A percentile compares a stretch with the other conserved stretches of the same genome.
Conservation (phyloP, 2,329 filamentous ascomycete genomes). For the Aspergillus neoniger region DNA sequence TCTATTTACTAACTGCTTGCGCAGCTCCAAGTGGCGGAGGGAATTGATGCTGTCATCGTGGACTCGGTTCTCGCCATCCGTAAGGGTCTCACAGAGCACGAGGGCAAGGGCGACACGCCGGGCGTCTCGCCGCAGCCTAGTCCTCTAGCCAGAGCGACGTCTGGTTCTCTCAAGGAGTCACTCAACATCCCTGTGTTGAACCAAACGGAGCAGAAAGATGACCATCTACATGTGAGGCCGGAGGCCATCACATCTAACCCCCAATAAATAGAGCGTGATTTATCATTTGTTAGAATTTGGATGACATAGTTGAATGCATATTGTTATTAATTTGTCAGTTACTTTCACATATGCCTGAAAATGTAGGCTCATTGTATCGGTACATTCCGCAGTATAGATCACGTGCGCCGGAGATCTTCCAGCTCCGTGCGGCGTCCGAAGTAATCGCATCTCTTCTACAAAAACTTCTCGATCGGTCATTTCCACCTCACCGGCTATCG, state of each 20-base stretch:
- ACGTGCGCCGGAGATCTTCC: background rate
- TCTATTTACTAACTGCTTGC: slow-evolving; percentile 9
- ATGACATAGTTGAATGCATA: background rate
- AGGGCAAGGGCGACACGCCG: slow-evolving; percentile 28
- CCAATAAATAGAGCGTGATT: background rate
- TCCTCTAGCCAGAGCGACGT: slow-evolving; percentile 24
- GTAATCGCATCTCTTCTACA: background rate
- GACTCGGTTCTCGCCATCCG: slow-evolving; percentile 92
- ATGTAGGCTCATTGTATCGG: background rate
- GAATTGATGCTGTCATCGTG: slow-evolving; percentile 97
- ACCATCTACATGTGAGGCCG: slow-evolving; percentile 23
- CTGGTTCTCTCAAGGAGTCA: slow-evolving; percentile 23
- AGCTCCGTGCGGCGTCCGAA: background rate
- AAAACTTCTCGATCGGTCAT: background rate
- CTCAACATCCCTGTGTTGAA: slow-evolving; percentile 31
- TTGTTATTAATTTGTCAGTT: background rate
- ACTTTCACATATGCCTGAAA: background rate
- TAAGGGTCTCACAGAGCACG: slow-evolving; percentile 71
- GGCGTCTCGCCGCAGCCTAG: slow-evolving; percentile 27
- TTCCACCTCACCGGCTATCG: background rate
- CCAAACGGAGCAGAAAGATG: slow-evolving; percentile 24
- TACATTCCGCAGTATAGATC: background rate
- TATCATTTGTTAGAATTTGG: background rate
- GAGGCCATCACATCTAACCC: slow-evolving; percentile 13
- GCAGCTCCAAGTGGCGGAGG: slow-evolving; percentile 88